Base-by-base conservation (phyloP, 1,284 basidiomycete genomes). In the Trichosporon asahii region DNA sequence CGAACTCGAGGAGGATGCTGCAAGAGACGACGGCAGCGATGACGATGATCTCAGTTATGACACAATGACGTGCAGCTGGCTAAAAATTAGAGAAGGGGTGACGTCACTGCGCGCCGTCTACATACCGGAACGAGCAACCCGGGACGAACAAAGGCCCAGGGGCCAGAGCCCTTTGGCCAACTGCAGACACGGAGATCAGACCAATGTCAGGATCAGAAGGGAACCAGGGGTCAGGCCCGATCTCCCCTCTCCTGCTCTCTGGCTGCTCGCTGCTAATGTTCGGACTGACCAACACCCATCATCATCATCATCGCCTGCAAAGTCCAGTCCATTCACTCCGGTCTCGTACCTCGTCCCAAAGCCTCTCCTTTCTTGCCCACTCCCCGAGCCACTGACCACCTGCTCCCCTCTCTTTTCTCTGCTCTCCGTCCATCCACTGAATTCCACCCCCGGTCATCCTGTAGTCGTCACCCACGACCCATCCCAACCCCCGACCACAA, bases 341-440 rank as follows among this genome's bases (percentile, higher is more conserved):
- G 35, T 37, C 35, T 14, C 14, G 35, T 37, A 37, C 35, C 35
- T 37, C 35, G 35, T 11, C n/a, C n/a, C 44, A n/a, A 8, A 46
- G 44, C 44, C 44, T 46, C 44, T n/a, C 44, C 44, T 46, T 46
- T 37, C 44, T 46, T n/a, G 21, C 44, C 44, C 18, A 46, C 57
- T 27, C 63, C 27, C 37, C 25, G 35, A 12, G 9, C 35, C 37
- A 25, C 67, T 31, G 35, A 18, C 60, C n/a, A 15, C 49, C 40
- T 23, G 21, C 35, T 66, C 65, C 31, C 44, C 65, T 68, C 67
- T 55, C n/a, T n/a, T 23, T 35, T 64, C 66, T 61, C 55, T 40
- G 35, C 53, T 15, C 64, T 25, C 23, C 25, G 65, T 66, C 23
- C 55, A 37, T 60, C 61, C 33, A 64, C 40, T 65, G 44, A 35